Evolutionary conservation across 139 green algal species (phyloP).

Genomic region (Closterium sp.): DNA sequence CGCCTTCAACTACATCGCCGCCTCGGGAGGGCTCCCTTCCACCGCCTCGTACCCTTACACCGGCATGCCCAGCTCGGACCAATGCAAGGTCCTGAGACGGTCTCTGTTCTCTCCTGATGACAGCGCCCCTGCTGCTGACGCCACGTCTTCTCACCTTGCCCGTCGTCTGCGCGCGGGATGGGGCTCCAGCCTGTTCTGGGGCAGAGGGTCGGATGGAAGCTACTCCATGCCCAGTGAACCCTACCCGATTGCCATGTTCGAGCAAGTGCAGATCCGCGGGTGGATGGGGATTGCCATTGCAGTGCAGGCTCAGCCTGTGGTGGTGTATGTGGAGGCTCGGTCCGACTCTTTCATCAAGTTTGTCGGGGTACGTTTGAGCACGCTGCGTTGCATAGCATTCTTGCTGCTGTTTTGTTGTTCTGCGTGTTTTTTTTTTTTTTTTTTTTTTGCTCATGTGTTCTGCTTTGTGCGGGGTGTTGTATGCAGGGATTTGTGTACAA

Average conservation of each 20-base stretch:
- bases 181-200: background rate
- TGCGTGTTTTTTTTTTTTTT: background rate
- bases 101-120: background rate
- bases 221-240: background rate
- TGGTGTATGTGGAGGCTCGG: background rate
- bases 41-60: background rate
- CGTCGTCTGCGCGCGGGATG: background rate
- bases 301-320: background rate
- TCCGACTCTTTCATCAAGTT: conserved; percentile 1
- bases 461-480: background rate
- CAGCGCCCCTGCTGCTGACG: background rate
- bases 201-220: background rate
- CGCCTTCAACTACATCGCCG: conserved; percentile 2
- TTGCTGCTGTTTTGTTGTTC: too few species aligned
- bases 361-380: background rate
- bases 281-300: background rate
- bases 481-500: conserved; percentile 1
- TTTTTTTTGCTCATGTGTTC: background rate
- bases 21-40: background rate
- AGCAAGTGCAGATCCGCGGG: conserved; percentile 6
- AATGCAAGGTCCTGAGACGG: background rate
- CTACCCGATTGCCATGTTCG: background rate
- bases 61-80: background rate
- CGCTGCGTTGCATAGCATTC: too few species aligned
- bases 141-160: background rate